phyloP scores from a whole-genome alignment of 108 stramenopile genomes.

The Fistulifera solaris region DNA sequence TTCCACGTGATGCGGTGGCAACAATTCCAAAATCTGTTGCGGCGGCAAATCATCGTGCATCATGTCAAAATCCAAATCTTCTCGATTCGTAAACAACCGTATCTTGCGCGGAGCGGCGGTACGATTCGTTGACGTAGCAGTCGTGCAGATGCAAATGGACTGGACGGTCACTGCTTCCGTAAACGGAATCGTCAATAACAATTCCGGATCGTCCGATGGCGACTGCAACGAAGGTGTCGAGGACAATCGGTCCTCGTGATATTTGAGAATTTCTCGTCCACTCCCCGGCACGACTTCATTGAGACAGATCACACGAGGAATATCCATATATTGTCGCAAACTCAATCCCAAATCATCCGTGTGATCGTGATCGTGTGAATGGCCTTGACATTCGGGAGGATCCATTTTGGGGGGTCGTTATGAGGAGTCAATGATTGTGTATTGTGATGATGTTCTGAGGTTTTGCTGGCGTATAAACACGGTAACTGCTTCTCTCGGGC shows the following conservation, averaged over 20 bases:
- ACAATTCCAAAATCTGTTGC: slow-evolving; percentile 32
- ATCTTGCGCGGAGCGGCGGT: slow-evolving; percentile 48
- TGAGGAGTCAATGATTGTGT: too few species aligned
- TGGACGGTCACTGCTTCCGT: slow-evolving; percentile 63
- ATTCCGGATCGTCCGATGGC: slow-evolving; percentile 73
- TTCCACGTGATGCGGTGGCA: slow-evolving; percentile 66
- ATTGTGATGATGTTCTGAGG: too few species aligned
- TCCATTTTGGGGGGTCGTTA: slow-evolving; percentile 16
- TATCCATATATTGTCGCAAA: slow-evolving; percentile 63
- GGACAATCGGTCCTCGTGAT: slow-evolving; percentile 67
- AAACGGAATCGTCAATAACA: slow-evolving; percentile 69
- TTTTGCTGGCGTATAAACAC: too few species aligned
- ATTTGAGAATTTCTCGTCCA: slow-evolving; percentile 50
- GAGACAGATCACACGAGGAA: slow-evolving; percentile 51
- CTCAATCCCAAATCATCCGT: slow-evolving; percentile 60
- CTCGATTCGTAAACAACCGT: slow-evolving; percentile 58
- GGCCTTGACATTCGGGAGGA: slow-evolving; percentile 58
- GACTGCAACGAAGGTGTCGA: slow-evolving; percentile 42
- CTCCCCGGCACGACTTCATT: slow-evolving; percentile 58
- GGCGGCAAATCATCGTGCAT: slow-evolving; percentile 57
- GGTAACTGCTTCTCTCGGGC: too few species aligned
- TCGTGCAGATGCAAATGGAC: slow-evolving; percentile 28
- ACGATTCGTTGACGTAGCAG: slow-evolving; percentile 4
- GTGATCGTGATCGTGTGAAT: slow-evolving; percentile 76
- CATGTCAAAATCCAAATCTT: slow-evolving; percentile 79